Percentiles rank a stretch among this genome's conserved stretches.
Conservation (phyloP, 345 rosid genomes). For the Schrenkiella parvula region DNA sequence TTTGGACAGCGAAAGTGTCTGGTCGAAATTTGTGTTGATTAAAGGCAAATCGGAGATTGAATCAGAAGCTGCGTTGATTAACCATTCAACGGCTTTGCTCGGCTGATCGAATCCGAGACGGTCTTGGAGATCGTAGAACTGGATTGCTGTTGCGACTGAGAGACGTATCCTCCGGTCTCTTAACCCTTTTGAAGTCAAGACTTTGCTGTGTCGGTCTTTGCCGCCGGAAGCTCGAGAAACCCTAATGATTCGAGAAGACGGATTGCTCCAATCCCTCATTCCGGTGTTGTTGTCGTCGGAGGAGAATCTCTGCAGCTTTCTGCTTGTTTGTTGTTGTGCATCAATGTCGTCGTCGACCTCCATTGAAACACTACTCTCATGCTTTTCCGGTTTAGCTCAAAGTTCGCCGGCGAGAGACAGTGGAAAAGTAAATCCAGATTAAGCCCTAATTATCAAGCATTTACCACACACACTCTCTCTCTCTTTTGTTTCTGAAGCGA, state of each 20-base stretch:
- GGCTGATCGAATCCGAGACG: slow-evolving; percentile 93
- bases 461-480: slow-evolving; percentile 43
- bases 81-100: slow-evolving; percentile 95
- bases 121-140: slow-evolving; percentile 91
- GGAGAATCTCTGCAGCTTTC: slow-evolving; percentile 46
- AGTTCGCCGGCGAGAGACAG: neutral
- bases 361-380: slow-evolving; percentile 75
- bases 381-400: slow-evolving; percentile 36
- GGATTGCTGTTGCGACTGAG: slow-evolving; percentile 84
- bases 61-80: slow-evolving; percentile 77
- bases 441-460: slow-evolving; percentile 12
- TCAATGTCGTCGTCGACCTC: slow-evolving; percentile 65
- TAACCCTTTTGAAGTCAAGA: slow-evolving; percentile 80
- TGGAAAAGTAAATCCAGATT: neutral
- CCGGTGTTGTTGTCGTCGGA: slow-evolving; percentile 33
- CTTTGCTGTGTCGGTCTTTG: slow-evolving; percentile 97
- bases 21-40: slow-evolving; percentile 46
- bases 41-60: slow-evolving; percentile 82
- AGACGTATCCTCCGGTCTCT: slow-evolving; percentile 85
- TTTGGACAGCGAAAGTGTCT: slow-evolving; percentile 46
- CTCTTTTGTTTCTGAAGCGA: slow-evolving; percentile 46
- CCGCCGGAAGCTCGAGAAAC: slow-evolving; percentile 95
- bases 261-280: slow-evolving; percentile 52
- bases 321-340: slow-evolving; percentile 39
- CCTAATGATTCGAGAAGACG: slow-evolving; percentile 82